These are phyloP conservation scores for Saccharomyces paradoxus DNA, from an alignment of 805 yeast species.

Conservation along the genomic window DNA sequence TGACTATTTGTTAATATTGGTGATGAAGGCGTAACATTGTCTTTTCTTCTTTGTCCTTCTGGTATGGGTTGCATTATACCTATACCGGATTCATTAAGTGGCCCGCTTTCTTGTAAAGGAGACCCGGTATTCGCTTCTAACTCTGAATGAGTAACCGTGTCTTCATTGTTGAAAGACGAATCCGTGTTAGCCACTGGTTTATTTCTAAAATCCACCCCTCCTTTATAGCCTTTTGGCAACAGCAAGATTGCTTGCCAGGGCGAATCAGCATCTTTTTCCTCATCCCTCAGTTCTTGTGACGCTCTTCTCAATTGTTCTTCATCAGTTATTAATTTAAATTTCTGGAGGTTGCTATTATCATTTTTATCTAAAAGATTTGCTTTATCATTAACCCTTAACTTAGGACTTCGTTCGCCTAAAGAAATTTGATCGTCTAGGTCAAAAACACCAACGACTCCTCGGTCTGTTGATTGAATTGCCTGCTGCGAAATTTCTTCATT, in stretches of 20 bases:
- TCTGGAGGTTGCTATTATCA: not conserved
- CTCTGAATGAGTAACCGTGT: not conserved
- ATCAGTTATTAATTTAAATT: constrained; percentile 17
- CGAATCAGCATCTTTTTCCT: constrained; percentile 13
- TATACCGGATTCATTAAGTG: not conserved
- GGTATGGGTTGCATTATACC: not conserved
- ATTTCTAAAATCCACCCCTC: constrained; percentile 10
- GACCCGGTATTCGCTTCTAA: not conserved
- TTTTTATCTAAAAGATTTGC: not conserved
- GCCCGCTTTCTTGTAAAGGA: not conserved
- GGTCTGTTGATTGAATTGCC: constrained; percentile 2
- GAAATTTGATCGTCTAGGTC: not conserved
- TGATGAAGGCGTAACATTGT: not conserved
- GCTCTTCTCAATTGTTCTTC: constrained; percentile 20
- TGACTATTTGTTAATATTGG: not conserved
- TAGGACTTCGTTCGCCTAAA: not conserved
- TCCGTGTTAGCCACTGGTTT: not conserved
- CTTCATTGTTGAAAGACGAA: not conserved
- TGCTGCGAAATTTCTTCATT: constrained; percentile 10
- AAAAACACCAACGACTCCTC: constrained; percentile 1
- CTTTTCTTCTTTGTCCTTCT: not conserved
- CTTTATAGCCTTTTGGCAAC: constrained; percentile 22
- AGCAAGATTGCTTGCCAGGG: constrained; percentile 25
- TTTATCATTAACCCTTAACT: not conserved
- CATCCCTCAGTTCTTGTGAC: constrained; percentile 10